Percentiles rank a stretch among this genome's conserved stretches.
These are phyloP conservation scores for Sabuloglossum arenarium DNA, from an alignment of 495 filamentous ascomycete species.

Conservation along the genomic window DNA sequence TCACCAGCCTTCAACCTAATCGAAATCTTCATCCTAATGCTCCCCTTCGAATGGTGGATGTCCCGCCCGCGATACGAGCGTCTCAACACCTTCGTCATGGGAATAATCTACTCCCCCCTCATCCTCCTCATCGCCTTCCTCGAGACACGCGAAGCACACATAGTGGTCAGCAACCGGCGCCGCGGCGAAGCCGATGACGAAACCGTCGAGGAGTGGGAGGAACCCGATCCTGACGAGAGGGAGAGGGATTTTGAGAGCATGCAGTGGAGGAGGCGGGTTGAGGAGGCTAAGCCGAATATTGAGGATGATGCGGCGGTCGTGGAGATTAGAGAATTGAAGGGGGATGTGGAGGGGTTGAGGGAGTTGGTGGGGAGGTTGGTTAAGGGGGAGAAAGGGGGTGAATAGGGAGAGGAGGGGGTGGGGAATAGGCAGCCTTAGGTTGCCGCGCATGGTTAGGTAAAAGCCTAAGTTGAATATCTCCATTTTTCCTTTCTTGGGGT, in stretches of 20 bases:
- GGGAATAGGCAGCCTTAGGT: too few relatives aligned
- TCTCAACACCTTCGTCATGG: slow-evolving; percentile 79
- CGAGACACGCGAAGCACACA: slow-evolving; percentile 46
- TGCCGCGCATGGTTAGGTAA: too few relatives aligned
- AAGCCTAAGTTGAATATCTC: too few relatives aligned
- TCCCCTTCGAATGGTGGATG: slow-evolving; percentile 96
- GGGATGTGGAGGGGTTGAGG: slow-evolving; percentile 49
- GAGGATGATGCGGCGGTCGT: slow-evolving; percentile 44
- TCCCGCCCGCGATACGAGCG: slow-evolving; percentile 40
- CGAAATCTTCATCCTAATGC: slow-evolving; percentile 56
- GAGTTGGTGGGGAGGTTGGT: slow-evolving; percentile 24
- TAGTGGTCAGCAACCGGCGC: slow-evolving; percentile 48
- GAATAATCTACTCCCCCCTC: slow-evolving; percentile 62
- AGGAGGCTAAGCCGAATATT: slow-evolving; percentile 53
- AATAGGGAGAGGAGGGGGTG: not conserved
- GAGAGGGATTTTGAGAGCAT: slow-evolving; percentile 56
- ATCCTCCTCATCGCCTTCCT: slow-evolving; percentile 57
- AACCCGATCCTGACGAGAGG: slow-evolving; percentile 14
- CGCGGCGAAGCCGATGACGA: slow-evolving; percentile 84
- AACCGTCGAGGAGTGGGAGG: slow-evolving; percentile 78
- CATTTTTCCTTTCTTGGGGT: too few relatives aligned
- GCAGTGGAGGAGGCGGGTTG: slow-evolving; percentile 59
- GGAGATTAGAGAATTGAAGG: slow-evolving; percentile 45
- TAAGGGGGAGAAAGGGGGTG: not conserved
- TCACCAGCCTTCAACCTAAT: slow-evolving; percentile 60